Conservation (phyloP, 352 stramenopile species). For the Phytophthora ohioensis region DNA sequence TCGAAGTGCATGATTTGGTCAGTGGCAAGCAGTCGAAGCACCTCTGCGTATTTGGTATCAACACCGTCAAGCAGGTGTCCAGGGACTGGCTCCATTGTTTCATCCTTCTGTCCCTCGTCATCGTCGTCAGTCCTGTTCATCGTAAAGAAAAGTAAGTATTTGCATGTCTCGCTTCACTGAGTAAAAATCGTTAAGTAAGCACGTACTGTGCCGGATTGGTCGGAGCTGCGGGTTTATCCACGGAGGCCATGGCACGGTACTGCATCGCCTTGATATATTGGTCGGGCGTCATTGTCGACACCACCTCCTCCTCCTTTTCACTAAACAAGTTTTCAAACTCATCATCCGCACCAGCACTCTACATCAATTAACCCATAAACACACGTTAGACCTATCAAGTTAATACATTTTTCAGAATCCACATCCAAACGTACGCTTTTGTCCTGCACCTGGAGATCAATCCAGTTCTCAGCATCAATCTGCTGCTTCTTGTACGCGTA, state of each 20-base stretch:
- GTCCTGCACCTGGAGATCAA: constrained; percentile 74
- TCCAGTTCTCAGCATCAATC: constrained; percentile 83
- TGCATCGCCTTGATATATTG: constrained; percentile 83
- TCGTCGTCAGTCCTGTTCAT: constrained; percentile 36
- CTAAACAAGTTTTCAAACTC: constrained; percentile 90
- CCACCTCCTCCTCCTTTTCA: constrained; percentile 80
- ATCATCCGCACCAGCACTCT: constrained; percentile 55
- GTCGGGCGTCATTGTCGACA: constrained; percentile 68
- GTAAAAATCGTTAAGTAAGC: neutral
- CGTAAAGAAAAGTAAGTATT: constrained; percentile 5
- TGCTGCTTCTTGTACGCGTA: constrained; percentile 88
- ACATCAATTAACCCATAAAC: neutral
- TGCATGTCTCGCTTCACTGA: neutral
- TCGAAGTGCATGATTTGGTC: constrained; percentile 66
- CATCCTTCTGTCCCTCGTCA: constrained; percentile 54
- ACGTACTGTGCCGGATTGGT: constrained; percentile 38
- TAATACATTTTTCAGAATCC: constrained; percentile 9
- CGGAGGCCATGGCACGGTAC: constrained; percentile 57
- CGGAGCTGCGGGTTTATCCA: constrained; percentile 32
- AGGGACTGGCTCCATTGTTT: constrained; percentile 44
- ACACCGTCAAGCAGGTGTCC: constrained; percentile 37
- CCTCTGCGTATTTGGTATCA: constrained; percentile 40
- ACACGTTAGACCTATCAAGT: neutral
- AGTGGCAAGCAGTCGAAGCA: constrained; percentile 32
- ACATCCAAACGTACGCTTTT: constrained; percentile 58